Evolutionary conservation across 768 basidiomycete genomes (phyloP), one percentile per base, ranked within the genome.

Genomic region (Coprinellus micaceus): DNA sequence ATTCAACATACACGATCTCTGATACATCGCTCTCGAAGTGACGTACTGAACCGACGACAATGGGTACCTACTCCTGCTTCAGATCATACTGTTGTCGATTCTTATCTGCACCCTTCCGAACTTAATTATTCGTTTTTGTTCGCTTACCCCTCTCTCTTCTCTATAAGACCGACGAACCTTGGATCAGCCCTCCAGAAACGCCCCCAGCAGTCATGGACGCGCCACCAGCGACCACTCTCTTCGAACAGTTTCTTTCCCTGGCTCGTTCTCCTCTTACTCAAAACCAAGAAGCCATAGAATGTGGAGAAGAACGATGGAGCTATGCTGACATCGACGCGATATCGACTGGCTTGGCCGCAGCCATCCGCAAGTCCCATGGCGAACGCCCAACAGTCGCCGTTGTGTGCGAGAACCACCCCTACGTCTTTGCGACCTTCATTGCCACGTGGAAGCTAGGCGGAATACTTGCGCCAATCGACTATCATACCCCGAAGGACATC

Each of bases 361-460:
- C 67, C 10, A 50, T 73, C 26, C 48, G 64, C 47, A 55, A 59
- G 11, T 57, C 49, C 22, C 65, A 67, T 53, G 69, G 70, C 7
- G 26, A 53, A 21, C 66, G 66, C 41, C 71, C 69, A 3, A 61
- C 63, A 7, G 64, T 73, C n/a, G 71, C 69, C 15, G 61, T 71
- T 41, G 57, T 73, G 36, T 63, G 67, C 56, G 72, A 73, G 56
- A 73, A 73, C 49, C 67, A 70, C 29, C 72, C 72, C 0, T 73
- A 69, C 48, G 62, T 65, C 2, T 52, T 71, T 37, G 72, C 69
- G n/a, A 59, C 61, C 10, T 47, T 68, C 10, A 49, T 73, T 36
- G 72, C 72, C 2, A 66, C 63, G 29, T 73, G 72, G 72, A 73
- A 73, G 56, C 61, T 73, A 1, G 62, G 66, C 0, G 72, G 72